Conservation (phyloP, 768 basidiomycete genomes). For the Termitomyces sp. region DNA sequence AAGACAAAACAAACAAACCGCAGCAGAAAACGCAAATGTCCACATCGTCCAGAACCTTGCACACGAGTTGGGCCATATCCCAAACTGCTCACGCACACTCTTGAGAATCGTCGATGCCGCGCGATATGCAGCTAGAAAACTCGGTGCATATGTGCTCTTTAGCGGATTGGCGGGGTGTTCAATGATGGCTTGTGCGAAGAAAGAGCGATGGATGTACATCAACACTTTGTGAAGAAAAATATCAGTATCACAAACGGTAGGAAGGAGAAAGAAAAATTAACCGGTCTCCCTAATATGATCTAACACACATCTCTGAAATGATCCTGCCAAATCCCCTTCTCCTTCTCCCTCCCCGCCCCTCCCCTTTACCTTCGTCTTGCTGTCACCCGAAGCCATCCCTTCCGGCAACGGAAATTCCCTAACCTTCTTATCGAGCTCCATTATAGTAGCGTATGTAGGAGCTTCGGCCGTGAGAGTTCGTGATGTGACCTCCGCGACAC, state of each 20-base stretch:
- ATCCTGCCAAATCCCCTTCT: constrained; percentile 27
- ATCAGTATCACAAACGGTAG: not conserved
- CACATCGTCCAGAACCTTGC: constrained; percentile 59
- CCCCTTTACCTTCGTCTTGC: not conserved
- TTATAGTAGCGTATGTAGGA: constrained; percentile 58
- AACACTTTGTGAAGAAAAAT: constrained; percentile 34
- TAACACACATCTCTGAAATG: constrained; percentile 41
- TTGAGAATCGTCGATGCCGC: constrained; percentile 54
- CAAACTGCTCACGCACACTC: constrained; percentile 43
- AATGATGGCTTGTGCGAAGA: constrained; percentile 69
- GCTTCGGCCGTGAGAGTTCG: constrained; percentile 60
- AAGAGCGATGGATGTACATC: constrained; percentile 60
- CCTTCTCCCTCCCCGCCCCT: not conserved
- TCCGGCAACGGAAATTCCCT: constrained; percentile 43
- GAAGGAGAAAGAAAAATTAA: constrained; percentile 14
- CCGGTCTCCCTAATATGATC: constrained; percentile 46
- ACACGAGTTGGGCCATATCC: constrained; percentile 39
- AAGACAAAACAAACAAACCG: constrained; percentile 25
- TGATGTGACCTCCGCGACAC: constrained; percentile 57
- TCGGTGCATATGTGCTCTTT: constrained; percentile 58
- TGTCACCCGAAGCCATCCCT: not conserved
- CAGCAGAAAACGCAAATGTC: constrained; percentile 56
- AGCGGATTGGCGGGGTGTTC: constrained; percentile 64
- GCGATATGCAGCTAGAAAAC: constrained; percentile 59
- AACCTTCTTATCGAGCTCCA: constrained; percentile 65